phyloP scores from a whole-genome alignment of 2,329 filamentous ascomycete genomes.

The Talaromyces piceae region DNA sequence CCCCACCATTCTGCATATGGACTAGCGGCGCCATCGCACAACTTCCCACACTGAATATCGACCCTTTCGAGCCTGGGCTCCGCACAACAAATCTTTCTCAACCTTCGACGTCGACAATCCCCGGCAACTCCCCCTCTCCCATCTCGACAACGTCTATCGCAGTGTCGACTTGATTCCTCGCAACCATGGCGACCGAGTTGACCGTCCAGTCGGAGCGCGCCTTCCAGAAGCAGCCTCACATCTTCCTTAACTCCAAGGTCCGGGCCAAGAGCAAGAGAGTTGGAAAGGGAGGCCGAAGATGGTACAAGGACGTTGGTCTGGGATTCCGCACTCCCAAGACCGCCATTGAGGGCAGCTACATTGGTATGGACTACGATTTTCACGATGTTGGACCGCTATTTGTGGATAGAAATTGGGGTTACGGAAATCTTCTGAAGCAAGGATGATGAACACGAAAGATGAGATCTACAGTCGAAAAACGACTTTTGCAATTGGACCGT shows the following conservation, averaged over 20 bases:
- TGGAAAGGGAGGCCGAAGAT: slow-evolving; percentile 82
- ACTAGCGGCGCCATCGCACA: slow-evolving; percentile 27
- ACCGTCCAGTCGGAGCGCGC: slow-evolving; percentile 99
- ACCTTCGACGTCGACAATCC: slow-evolving; percentile 32
- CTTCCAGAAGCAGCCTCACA: slow-evolving; percentile 99
- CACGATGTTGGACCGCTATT: background rate
- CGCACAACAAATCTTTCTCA: slow-evolving; percentile 34
- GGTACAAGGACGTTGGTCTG: slow-evolving; percentile 99
- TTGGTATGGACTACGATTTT: slow-evolving; percentile 64
- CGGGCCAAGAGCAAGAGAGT: slow-evolving; percentile 72
- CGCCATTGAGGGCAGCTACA: slow-evolving; percentile 98
- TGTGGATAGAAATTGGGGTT: background rate
- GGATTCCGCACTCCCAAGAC: slow-evolving; percentile 98
- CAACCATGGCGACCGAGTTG: slow-evolving; percentile 93
- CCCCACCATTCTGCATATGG: slow-evolving; percentile 20
- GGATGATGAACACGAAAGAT: background rate
- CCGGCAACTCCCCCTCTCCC: slow-evolving; percentile 16
- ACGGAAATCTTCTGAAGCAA: background rate
- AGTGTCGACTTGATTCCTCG: slow-evolving; percentile 43
- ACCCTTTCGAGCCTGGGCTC: slow-evolving; percentile 15
- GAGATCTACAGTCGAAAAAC: background rate
- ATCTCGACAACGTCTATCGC: slow-evolving; percentile 29
- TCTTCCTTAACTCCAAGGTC: slow-evolving; percentile 97
- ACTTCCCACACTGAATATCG: slow-evolving; percentile 32
- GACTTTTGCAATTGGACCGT: background rate